Conservation (phyloP, 495 filamentous ascomycete species). For the Cryomyces minteri region DNA sequence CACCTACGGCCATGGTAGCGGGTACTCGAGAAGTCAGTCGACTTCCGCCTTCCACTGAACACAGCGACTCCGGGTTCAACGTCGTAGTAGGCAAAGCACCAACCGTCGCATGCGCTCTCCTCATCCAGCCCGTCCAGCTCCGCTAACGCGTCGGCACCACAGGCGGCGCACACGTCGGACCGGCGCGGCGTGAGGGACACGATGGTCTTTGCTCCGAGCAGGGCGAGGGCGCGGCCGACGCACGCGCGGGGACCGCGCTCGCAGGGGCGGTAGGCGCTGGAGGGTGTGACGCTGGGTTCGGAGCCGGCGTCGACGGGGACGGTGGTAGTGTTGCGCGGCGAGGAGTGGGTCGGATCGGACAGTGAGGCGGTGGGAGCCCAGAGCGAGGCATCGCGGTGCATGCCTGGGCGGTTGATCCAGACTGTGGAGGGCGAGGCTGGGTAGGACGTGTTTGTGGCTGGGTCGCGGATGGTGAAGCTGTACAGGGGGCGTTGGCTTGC, state of each 20-base stretch:
- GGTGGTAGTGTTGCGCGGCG: constrained; percentile 1
- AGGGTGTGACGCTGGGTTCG: too few species aligned
- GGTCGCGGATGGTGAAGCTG: constrained; percentile 2
- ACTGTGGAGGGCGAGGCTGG: constrained; percentile 15
- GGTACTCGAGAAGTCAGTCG: too few species aligned
- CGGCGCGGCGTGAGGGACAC: constrained; percentile 1
- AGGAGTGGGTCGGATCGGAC: constrained; percentile 3
- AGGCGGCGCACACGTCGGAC: constrained; percentile 3
- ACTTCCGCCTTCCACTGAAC: too few species aligned
- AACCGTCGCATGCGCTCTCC: not conserved
- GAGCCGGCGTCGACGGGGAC: constrained; percentile 1
- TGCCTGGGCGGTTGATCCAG: constrained; percentile 15
- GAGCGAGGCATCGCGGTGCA: constrained; percentile 17
- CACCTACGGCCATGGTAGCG: too few species aligned
- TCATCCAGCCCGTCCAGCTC: not conserved
- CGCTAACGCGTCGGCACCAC: not conserved
- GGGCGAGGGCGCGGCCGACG: constrained; percentile 7
- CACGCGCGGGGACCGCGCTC: constrained; percentile 4
- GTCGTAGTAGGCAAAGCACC: too few species aligned
- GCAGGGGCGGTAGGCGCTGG: not conserved
- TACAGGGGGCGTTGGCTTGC: not conserved
- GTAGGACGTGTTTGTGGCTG: constrained; percentile 3
- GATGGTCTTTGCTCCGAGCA: constrained; percentile 4
- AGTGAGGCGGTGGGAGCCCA: constrained; percentile 11
- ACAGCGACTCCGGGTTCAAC: too few species aligned